Evolutionary conservation across 1,139 yeast genomes (phyloP), one percentile per base, ranked within the genome.

Genomic region (Candida anutae): DNA sequence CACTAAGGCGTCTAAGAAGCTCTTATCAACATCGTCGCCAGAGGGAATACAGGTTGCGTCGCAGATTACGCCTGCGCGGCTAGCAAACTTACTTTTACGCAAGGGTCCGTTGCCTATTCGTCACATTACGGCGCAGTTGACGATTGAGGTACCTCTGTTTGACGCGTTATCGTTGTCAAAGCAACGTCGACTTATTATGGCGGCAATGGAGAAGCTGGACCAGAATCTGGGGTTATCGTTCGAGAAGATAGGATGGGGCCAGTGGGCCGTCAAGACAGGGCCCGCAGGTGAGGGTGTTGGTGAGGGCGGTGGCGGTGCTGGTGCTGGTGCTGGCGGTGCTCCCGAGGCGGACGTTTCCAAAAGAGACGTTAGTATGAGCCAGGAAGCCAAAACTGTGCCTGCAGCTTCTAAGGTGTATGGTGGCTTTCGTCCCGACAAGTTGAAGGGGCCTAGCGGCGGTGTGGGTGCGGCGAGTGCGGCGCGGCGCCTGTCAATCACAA

Each of bases 231-330:
- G 19, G 10, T 10, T 17, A 10, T 74, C 81, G 13, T 88, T 88
- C 58, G 95, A 85, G 45, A 88, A 88, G 58, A 87, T 87, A 23
- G 96, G 96, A 15, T 88, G 97, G 97, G 97, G 97, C 34, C 93
- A 90, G 48, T 88, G 97, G 97, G 85, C 88, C 16, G 94, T 88
- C 5, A 67, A 77, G 34, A 58, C 65, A 27, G 73, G 69, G 11
- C 70, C 66, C 28, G 52, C 69, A 6, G 74, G 66, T 34, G 57
- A 55, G 33, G 74, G 75, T 34, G 67, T 62, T 18, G 62, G 67
- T 15, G 69, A 64, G 36, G 68, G 68, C 5, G 56, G 62, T 15
- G 63, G 56, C 22, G 37, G 29, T 6, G 13, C n/a, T n/a, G n/a
- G n/a, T n/a, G n/a, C 36, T 12, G 41, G 30, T 17, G 38, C 35